Conservation (phyloP, 2,329 filamentous ascomycete species). For the Colletotrichum musae region DNA sequence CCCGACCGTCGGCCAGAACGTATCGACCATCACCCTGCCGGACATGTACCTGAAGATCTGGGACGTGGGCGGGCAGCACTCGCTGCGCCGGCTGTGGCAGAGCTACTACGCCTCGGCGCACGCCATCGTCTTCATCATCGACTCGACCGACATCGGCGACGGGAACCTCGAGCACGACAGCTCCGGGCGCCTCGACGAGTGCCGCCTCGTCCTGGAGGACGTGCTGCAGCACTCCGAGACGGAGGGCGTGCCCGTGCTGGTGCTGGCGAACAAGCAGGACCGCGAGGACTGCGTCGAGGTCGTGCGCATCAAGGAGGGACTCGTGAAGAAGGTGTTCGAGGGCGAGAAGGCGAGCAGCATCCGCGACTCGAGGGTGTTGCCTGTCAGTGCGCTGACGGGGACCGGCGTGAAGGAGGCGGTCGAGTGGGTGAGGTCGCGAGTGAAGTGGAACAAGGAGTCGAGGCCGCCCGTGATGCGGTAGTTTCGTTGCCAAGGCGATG, state of each 20-base stretch:
- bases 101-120: constrained; percentile 95
- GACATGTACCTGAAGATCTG: constrained; percentile 99
- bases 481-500: constrained; percentile 44
- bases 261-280: constrained; percentile 98
- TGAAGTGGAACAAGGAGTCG: constrained; percentile 97
- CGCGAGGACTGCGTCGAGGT: constrained; percentile 98
- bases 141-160: constrained; percentile 93
- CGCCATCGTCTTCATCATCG: constrained; percentile 97
- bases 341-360: constrained; percentile 90
- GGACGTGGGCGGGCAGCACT: constrained; percentile 96
- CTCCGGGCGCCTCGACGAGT: constrained; percentile 83
- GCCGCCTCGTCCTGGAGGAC: constrained; percentile 88
- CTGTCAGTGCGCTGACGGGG: constrained; percentile 90
- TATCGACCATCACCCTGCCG: constrained; percentile 89
- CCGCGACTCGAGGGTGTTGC: constrained; percentile 90
- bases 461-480: constrained; percentile 94
- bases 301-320: constrained; percentile 94
- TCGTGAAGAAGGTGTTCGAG: constrained; percentile 96
- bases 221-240: constrained; percentile 90
- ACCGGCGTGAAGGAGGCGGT: constrained; percentile 93
- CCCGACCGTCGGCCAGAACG: constrained; percentile 97
- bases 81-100: constrained; percentile 92
- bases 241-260: constrained; percentile 90
- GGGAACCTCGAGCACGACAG: constrained; percentile 71
- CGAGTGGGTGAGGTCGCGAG: constrained; percentile 93